phyloP scores from a whole-genome alignment of 2,329 filamentous ascomycete species.

The Ophiostoma quercus region DNA sequence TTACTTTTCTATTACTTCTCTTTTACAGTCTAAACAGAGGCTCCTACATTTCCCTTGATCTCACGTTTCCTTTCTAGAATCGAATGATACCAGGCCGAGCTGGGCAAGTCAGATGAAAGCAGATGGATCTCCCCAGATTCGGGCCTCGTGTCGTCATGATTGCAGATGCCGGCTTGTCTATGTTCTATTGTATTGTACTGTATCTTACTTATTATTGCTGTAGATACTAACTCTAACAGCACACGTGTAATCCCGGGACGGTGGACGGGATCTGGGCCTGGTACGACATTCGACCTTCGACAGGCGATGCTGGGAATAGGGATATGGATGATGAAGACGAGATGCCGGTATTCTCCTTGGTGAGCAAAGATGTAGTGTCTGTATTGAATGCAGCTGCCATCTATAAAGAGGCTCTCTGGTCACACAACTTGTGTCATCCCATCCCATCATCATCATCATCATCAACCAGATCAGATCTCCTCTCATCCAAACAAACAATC shows the following conservation, averaged over 20 bases:
- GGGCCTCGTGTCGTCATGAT: slow-evolving; percentile 2
- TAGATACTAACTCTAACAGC: neutral
- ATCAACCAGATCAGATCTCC: slow-evolving; percentile 14
- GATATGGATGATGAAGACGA: neutral
- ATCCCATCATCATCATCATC: slow-evolving; percentile 16
- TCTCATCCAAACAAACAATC: neutral
- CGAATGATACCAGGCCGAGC: slow-evolving; percentile 19
- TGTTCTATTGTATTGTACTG: no score
- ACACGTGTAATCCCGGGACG: neutral
- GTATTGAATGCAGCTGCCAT: neutral
- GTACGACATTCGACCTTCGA: slow-evolving; percentile 6
- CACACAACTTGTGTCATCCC: slow-evolving; percentile 1
- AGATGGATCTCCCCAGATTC: neutral
- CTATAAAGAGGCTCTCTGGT: slow-evolving; percentile 10
- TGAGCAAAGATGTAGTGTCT: neutral
- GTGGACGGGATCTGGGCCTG: slow-evolving; percentile 7
- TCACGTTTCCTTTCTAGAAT: slow-evolving; percentile 20
- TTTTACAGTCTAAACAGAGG: no score
- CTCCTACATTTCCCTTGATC: slow-evolving; percentile 21
- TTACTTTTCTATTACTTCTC: neutral
- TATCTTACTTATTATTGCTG: no score
- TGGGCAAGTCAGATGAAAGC: neutral
- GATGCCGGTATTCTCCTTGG: slow-evolving; percentile 8
- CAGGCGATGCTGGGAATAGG: neutral
- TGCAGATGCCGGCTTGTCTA: no score